phyloP scores from a whole-genome alignment of 1,139 yeast species.

The Geotrichum europaeum region DNA sequence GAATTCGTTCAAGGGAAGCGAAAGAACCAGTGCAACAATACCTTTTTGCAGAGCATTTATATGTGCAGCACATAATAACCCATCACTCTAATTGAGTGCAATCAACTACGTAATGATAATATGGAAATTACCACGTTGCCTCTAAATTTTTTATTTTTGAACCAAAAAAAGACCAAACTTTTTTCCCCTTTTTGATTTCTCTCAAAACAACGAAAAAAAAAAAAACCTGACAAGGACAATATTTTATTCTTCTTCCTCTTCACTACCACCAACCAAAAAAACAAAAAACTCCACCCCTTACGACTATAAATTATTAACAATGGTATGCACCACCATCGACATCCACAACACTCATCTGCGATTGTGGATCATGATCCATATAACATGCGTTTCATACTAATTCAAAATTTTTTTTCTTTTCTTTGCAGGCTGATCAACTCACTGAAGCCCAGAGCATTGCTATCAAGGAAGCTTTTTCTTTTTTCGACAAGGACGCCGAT shows the following conservation, averaged over 20 bases:
- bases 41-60: neutral
- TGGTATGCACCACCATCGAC: neutral
- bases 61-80: too few species aligned
- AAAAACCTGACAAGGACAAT: neutral
- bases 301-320: neutral
- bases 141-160: neutral
- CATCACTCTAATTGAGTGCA: neutral
- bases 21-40: too few species aligned
- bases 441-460: conserved; percentile 96
- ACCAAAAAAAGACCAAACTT: neutral
- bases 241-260: neutral
- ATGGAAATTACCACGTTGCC: neutral
- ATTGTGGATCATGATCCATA: neutral
- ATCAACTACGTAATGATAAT: neutral
- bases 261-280: neutral
- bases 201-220: neutral
- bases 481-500: conserved; percentile 93
- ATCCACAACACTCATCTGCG: neutral
- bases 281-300: neutral
- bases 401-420: neutral
- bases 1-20: too few species aligned
- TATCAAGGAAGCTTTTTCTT: conserved; percentile 94
- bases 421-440: conserved; percentile 64
- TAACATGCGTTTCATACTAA: neutral
- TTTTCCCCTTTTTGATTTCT: neutral